These are phyloP conservation scores for Gnaphalium uliginosum DNA, from an alignment of 129 eudicot species.

Conservation along the genomic window DNA sequence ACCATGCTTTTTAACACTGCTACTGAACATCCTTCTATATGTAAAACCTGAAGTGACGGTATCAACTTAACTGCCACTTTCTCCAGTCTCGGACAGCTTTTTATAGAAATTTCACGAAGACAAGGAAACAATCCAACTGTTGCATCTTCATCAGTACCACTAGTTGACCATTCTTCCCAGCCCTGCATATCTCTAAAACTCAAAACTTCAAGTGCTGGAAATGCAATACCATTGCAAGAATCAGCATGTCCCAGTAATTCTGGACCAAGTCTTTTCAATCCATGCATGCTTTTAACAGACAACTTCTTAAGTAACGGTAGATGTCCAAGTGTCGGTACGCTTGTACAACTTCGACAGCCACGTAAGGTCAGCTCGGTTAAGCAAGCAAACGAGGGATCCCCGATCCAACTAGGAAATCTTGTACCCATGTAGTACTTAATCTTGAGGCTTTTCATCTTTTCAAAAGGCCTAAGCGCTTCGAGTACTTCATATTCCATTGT, in stretches of 20 bases:
- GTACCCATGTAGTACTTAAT: slow-evolving; percentile 31
- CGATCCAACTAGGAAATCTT: slow-evolving; percentile 53
- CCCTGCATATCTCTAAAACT: slow-evolving; percentile 9
- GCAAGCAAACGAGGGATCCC: slow-evolving; percentile 35
- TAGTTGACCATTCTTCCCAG: slow-evolving; percentile 31
- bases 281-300: slow-evolving; percentile 30
- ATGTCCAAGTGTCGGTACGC: slow-evolving; percentile 49
- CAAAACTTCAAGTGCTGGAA: slow-evolving; percentile 38
- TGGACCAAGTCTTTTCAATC: slow-evolving; percentile 31
- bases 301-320: slow-evolving; percentile 40
- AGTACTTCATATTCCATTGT: slow-evolving; percentile 36
- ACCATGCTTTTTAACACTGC: background rate
- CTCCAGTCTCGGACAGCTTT: background rate
- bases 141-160: background rate
- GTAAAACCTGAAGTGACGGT: slow-evolving; percentile 2
- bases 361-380: slow-evolving; percentile 31
- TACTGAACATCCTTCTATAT: background rate
- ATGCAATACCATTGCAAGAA: slow-evolving; percentile 18
- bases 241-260: slow-evolving; percentile 36
- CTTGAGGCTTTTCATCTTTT: slow-evolving; percentile 27
- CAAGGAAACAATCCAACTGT: slow-evolving; percentile 14
- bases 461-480: slow-evolving; percentile 36
- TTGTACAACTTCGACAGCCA: slow-evolving; percentile 35
- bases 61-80: background rate
- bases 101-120: slow-evolving; percentile 12